Evolutionary conservation across 352 stramenopile genomes (phyloP), one percentile per base, ranked within the genome.

Genomic region (Phytopythium boreale): DNA sequence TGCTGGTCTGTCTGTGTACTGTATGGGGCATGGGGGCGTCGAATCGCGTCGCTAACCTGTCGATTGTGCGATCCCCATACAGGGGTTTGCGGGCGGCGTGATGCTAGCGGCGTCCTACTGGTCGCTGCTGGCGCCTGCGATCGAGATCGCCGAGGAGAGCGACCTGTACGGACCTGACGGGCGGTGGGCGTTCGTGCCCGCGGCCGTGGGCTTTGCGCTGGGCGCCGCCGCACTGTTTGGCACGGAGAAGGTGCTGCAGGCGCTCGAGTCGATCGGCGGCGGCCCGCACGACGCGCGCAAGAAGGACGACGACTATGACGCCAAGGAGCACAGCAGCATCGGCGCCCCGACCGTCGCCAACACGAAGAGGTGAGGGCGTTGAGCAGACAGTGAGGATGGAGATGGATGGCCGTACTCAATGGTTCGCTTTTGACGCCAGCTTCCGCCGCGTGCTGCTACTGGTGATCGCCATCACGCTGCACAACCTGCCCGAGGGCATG

Each of bases 91-190:
- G 4, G 88, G 80, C 9, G 90, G 90, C 24, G 88, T 97, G 22
- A 97, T 97, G 90, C 75, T 97, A 12, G 90, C 90, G 10, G 90
- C 90, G 27, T 95, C 85, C 11, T 97, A 96, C 67, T 96, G 88
- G 88, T 96, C 87, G 53, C 70, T 97, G 46, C 66, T 97, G 37
- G 89, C 87, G 14, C 88, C 88, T 3, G 76, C 88, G 24, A 92
- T 97, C 47, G 90, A 97, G 63, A 96, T 96, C 52, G 85, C 89
- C 0, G 74, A 87, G 52, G 80, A 95, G 56, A 91, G 82, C 26
- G 81, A 81, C 34, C 64, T 90, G n/a, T 93, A 95, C 70, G 84
- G 85, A 1, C 77, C 81, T 1, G 63, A 90, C 27, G 84, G 86
- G 12, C 80, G 75, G 24, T 95, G 81, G 76, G 79, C 88, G 10